Percentiles rank a stretch among this genome's conserved stretches.
These are phyloP conservation scores for Chlorella sp. DNA, from an alignment of 139 green algal species.

Conservation along the genomic window DNA sequence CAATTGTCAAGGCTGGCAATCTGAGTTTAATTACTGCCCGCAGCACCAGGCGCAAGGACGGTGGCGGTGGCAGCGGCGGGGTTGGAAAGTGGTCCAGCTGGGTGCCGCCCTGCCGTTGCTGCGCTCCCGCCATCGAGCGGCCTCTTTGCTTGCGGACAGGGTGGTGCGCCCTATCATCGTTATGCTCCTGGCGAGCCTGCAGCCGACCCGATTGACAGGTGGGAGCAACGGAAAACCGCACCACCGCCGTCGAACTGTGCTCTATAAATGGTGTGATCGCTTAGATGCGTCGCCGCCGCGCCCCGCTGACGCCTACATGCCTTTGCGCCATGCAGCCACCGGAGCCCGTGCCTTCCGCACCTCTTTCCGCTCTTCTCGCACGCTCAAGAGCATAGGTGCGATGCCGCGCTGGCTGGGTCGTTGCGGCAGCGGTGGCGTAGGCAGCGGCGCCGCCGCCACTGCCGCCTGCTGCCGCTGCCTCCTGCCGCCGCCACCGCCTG, in stretches of 20 bases:
- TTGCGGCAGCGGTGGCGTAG: not conserved
- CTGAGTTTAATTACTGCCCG: too few species aligned
- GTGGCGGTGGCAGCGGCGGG: too few species aligned
- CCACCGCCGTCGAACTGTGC: too few species aligned
- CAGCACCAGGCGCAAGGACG: too few species aligned
- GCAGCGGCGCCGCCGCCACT: not conserved
- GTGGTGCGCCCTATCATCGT: too few species aligned
- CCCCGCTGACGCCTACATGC: not conserved
- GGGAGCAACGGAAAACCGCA: not conserved
- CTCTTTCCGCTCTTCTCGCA: not conserved
- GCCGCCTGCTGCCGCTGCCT: not conserved
- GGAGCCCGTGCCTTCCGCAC: conserved; percentile 8
- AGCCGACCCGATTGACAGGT: conserved; percentile 2
- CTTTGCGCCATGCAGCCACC: conserved; percentile 14
- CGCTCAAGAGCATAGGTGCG: conserved; percentile 1
- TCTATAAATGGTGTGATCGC: too few species aligned
- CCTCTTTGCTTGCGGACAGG: too few species aligned
- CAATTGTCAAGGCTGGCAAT: too few species aligned
- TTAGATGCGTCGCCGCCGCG: not conserved
- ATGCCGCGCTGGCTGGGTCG: too few species aligned
- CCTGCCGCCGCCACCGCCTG: not conserved
- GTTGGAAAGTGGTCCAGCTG: too few species aligned
- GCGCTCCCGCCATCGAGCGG: too few species aligned
- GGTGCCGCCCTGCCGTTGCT: too few species aligned
- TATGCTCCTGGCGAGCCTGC: conserved; percentile 27